phyloP scores from a whole-genome alignment of 148 eudicot species.

The Diospyros lotus region DNA sequence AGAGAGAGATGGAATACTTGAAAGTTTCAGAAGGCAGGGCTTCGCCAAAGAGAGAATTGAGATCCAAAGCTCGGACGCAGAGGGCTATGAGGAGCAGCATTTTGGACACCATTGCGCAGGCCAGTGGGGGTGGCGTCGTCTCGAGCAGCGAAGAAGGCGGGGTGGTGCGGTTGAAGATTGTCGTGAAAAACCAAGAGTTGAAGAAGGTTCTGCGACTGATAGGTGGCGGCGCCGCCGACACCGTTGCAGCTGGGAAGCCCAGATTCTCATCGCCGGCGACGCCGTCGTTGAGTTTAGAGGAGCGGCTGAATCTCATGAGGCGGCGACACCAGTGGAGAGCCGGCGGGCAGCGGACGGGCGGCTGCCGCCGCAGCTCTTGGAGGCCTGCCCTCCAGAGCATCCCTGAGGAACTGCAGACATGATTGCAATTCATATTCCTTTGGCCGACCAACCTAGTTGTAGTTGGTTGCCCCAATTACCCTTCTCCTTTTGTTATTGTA shows the following conservation, averaged over 20 bases:
- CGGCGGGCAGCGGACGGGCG: slow-evolving; percentile 10
- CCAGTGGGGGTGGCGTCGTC: slow-evolving; percentile 22
- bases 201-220: slow-evolving; percentile 43
- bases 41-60: slow-evolving; percentile 25
- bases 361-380: slow-evolving; percentile 31
- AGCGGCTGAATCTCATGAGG: slow-evolving; percentile 40
- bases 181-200: slow-evolving; percentile 46
- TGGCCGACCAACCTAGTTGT: too few relatives aligned
- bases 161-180: slow-evolving; percentile 40
- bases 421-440: not conserved
- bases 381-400: slow-evolving; percentile 64
- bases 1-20: slow-evolving; percentile 18
- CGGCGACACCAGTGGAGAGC: slow-evolving; percentile 30
- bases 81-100: slow-evolving; percentile 22
- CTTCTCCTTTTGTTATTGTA: too few relatives aligned
- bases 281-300: slow-evolving; percentile 27
- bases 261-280: not conserved
- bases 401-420: slow-evolving; percentile 38
- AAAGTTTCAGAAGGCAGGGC: slow-evolving; percentile 17
- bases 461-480: too few relatives aligned
- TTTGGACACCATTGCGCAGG: slow-evolving; percentile 34
- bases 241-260: not conserved
- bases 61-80: slow-evolving; percentile 23
- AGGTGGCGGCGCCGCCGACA: slow-evolving; percentile 14
- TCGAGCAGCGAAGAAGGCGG: slow-evolving; percentile 37